A percentile compares a stretch with the other conserved stretches of the same genome.
Evolutionary conservation across 179 eudicot species (phyloP).

Genomic region (Heliamphora pulchella): DNA sequence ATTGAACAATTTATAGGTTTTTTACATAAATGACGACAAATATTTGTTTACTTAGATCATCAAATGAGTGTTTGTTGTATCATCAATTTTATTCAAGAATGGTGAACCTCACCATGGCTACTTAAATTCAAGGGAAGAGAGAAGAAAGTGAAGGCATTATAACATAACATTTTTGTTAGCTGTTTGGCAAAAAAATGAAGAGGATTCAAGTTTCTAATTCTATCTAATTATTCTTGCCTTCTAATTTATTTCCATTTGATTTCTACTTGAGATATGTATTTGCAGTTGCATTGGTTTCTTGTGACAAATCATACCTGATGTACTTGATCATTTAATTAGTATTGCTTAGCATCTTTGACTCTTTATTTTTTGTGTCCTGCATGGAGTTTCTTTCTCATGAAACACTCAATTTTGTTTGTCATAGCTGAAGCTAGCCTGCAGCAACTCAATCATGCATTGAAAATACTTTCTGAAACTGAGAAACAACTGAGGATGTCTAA

Average conservation of each 20-base stretch:
- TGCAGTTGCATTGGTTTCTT: conserved; percentile 5
- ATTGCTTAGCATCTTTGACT: neutral
- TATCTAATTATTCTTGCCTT: neutral
- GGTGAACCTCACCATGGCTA: no score
- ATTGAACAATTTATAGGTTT: no score
- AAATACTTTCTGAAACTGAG: conserved; percentile 77
- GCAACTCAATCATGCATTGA: conserved; percentile 79
- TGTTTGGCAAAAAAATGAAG: neutral
- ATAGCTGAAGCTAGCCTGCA: conserved; percentile 72
- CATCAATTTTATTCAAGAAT: no score
- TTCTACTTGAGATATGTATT: neutral
- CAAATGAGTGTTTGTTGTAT: no score
- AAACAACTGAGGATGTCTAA: conserved; percentile 76
- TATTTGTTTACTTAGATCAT: no score
- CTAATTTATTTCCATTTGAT: neutral
- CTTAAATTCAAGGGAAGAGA: neutral
- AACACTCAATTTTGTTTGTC: conserved; percentile 3
- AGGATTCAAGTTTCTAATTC: neutral
- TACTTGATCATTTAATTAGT: neutral
- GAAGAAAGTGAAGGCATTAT: neutral
- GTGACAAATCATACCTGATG: neutral
- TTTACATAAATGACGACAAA: no score
- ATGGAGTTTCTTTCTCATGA: neutral
- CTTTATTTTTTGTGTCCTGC: neutral
- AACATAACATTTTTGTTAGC: neutral